phyloP scores from a whole-genome alignment of 441 rosid species.

The Corymbia citriodora region DNA sequence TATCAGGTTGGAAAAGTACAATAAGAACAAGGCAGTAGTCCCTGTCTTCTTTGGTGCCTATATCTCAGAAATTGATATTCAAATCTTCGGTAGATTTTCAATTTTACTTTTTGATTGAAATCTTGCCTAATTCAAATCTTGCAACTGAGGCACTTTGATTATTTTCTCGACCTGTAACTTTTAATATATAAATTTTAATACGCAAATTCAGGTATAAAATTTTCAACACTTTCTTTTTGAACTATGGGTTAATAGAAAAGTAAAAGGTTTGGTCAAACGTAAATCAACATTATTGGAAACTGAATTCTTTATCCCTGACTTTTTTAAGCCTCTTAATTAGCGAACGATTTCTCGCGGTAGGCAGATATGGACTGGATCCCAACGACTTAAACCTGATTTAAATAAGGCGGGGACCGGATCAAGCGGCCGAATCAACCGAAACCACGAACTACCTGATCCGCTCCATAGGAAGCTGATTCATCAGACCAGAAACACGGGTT shows the following conservation, averaged over 20 bases:
- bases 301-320: background rate
- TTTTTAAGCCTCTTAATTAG: background rate
- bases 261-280: background rate
- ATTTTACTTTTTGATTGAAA: background rate
- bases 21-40: background rate
- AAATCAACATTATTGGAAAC: background rate
- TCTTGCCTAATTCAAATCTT: background rate
- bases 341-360: background rate
- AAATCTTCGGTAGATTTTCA: background rate
- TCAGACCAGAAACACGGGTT: background rate
- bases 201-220: no score
- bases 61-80: background rate
- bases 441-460: background rate
- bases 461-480: background rate
- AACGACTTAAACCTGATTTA: background rate
- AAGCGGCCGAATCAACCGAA: background rate
- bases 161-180: background rate
- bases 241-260: background rate
- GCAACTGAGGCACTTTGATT: background rate
- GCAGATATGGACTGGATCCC: background rate
- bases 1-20: background rate
- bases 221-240: background rate
- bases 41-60: background rate
- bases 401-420: background rate
- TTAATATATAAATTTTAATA: no score